A percentile compares a stretch with the other conserved stretches of the same genome.
Evolutionary conservation across 805 yeast species (phyloP).

Genomic region (Candida sphagnicola): DNA sequence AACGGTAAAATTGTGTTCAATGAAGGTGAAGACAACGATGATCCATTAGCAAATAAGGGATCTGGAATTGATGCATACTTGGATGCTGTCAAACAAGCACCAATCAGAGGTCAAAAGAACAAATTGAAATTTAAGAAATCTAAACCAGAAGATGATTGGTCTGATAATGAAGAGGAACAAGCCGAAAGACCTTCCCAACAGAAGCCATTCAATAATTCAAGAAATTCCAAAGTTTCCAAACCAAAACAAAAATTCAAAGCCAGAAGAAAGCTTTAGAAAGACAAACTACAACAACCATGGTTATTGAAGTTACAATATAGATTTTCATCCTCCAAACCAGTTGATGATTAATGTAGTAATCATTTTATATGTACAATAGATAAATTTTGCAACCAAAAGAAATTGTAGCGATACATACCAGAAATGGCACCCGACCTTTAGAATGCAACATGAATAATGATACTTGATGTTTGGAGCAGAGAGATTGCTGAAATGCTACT

Average conservation of each 20-base stretch:
- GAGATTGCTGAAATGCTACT: too few relatives aligned
- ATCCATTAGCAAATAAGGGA: slow-evolving; percentile 37
- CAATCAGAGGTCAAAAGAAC: slow-evolving; percentile 89
- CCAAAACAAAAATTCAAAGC: slow-evolving; percentile 53
- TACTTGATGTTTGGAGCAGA: too few relatives aligned
- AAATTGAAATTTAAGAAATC: slow-evolving; percentile 82
- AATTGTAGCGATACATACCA: too few relatives aligned
- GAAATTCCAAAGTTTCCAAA: slow-evolving; percentile 32
- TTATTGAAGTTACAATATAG: too few relatives aligned
- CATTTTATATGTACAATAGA: slow-evolving; percentile 1
- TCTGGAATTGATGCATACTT: slow-evolving; percentile 85
- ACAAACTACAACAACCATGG: too few relatives aligned
- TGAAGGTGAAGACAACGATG: slow-evolving; percentile 44
- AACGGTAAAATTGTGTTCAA: slow-evolving; percentile 69
- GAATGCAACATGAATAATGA: too few relatives aligned
- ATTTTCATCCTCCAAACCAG: not conserved
- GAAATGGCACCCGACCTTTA: too few relatives aligned
- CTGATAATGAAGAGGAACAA: slow-evolving; percentile 47
- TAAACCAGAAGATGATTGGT: slow-evolving; percentile 45
- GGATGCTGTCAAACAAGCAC: slow-evolving; percentile 91
- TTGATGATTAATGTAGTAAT: not conserved
- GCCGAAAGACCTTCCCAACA: slow-evolving; percentile 9
- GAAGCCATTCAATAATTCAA: slow-evolving; percentile 16
- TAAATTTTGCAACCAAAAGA: slow-evolving; percentile 1
- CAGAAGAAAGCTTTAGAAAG: slow-evolving; percentile 54